Base-by-base conservation (phyloP, 345 rosid species). In the Eutrema japonicum region DNA sequence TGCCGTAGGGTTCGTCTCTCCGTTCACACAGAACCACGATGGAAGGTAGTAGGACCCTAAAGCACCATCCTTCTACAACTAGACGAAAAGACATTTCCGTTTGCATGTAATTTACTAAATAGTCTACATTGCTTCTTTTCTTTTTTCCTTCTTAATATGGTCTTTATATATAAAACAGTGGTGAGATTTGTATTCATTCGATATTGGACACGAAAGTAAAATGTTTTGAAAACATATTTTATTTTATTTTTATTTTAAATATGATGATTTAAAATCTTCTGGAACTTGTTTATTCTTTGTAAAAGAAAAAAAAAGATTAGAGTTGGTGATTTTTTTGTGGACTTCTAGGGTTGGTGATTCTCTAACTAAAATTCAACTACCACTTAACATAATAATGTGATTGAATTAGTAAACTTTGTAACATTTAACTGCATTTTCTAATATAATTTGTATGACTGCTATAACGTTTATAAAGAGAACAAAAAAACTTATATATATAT, bases 1-100 rank as follows among this genome's bases (percentile, higher is more conserved):
- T 64, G 76, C 80, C 71, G 40, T 26, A 32, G 59, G 38, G 70
- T 63, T 68, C 56, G 58, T 37, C 52, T 37, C 52, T 52, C 13
- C 26, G 68, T 67, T 67, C 56, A 35, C 64, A 37, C 29, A 47
- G 36, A 76, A 53, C 64, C 57, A 68, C 38, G 16, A 52, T 58
- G 27, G n/a, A 18, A 47, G 72, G 45, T 64, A 56, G 8, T 66
- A 67, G 63, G 78, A 67, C 68, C 54, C 2, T 49, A 6, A 26
- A 40, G 61, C 46, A 30, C 52, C 50, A 57, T 30, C 45, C 59
- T 66, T 35, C 43, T 36, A 74, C 72, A 38, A 57, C 11, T 73
- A 64, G 18, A 26, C 48, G 14, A 56, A 26, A 14, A 60, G 36
- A 66, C 16, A 74, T 48, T 36, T 57, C 53, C 26, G 9, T 65